Evolutionary conservation across 495 filamentous ascomycete genomes (phyloP).

Genomic region (Neurospora africana): DNA sequence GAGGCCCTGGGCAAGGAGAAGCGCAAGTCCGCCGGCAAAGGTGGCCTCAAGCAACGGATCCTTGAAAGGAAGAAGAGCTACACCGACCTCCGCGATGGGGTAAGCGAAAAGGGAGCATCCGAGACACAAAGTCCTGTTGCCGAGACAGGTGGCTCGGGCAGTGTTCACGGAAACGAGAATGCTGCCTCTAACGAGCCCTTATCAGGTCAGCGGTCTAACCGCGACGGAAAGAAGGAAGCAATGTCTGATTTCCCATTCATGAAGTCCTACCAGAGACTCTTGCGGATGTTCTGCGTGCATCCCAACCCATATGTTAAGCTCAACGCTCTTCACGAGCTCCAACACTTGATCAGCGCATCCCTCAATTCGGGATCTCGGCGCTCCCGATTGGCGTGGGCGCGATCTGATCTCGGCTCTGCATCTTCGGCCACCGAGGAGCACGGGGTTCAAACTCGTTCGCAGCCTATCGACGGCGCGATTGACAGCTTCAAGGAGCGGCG

Average conservation of each 20-base stretch:
- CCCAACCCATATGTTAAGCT: slow-evolving; percentile 83
- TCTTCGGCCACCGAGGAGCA: slow-evolving; percentile 24
- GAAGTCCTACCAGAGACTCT: slow-evolving; percentile 64
- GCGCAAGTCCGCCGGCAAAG: slow-evolving; percentile 28
- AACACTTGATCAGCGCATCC: slow-evolving; percentile 70
- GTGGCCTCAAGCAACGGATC: slow-evolving; percentile 34
- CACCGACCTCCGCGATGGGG: slow-evolving; percentile 36
- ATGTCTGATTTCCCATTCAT: slow-evolving; percentile 57
- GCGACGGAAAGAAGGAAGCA: slow-evolving; percentile 27
- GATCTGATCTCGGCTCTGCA: slow-evolving; percentile 24
- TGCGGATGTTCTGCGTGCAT: slow-evolving; percentile 81
- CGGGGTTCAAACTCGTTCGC: slow-evolving; percentile 13
- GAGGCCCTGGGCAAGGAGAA: slow-evolving; percentile 31
- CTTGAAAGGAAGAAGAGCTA: slow-evolving; percentile 52
- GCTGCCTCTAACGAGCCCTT: slow-evolving; percentile 32
- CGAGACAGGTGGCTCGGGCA: slow-evolving; percentile 19
- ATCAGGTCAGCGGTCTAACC: slow-evolving; percentile 20
- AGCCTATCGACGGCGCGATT: slow-evolving; percentile 53
- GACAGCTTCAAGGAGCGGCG: slow-evolving; percentile 61
- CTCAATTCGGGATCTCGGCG: slow-evolving; percentile 41
- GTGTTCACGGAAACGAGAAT: slow-evolving; percentile 26
- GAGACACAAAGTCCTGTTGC: slow-evolving; percentile 20
- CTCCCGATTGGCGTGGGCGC: slow-evolving; percentile 22
- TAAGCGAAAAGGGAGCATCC: slow-evolving; percentile 18
- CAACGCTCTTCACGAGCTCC: slow-evolving; percentile 70